Conservation (phyloP, 208 protist genomes). For the Tetramitus jugosus region DNA sequence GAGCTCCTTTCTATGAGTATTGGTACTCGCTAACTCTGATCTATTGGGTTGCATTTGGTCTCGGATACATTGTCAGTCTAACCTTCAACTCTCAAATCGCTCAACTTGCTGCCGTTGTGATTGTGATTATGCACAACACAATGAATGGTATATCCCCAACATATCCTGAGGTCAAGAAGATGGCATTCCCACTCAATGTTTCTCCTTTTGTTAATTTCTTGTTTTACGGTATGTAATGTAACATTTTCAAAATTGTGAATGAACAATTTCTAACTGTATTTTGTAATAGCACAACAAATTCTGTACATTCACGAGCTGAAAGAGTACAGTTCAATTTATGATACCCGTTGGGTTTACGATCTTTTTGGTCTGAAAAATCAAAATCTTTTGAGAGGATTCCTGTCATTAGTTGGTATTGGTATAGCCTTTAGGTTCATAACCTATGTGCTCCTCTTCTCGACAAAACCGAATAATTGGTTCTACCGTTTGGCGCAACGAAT, state of each 20-base stretch:
- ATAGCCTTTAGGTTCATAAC: background rate
- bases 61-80: background rate
- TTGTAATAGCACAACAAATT: background rate
- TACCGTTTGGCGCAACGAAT: too few species aligned
- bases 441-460: background rate
- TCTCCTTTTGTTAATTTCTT: background rate
- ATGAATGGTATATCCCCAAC: background rate
- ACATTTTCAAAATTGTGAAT: too few species aligned
- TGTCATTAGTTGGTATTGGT: background rate
- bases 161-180: background rate
- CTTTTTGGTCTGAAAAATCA: background rate
- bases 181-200: slow-evolving; percentile 3
- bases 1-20: background rate
- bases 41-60: slow-evolving; percentile 9
- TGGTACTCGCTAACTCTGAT: background rate
- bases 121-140: slow-evolving; percentile 10
- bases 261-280: background rate
- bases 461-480: background rate
- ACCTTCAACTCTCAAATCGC: background rate
- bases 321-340: background rate
- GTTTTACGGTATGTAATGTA: background rate
- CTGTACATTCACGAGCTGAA: background rate
- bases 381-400: background rate
- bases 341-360: background rate
- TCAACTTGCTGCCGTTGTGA: slow-evolving; percentile 4